Percentiles rank a stretch among this genome's conserved stretches.
Conservation (phyloP, 106 monocot genomes). For the Apostasia ramifera region DNA sequence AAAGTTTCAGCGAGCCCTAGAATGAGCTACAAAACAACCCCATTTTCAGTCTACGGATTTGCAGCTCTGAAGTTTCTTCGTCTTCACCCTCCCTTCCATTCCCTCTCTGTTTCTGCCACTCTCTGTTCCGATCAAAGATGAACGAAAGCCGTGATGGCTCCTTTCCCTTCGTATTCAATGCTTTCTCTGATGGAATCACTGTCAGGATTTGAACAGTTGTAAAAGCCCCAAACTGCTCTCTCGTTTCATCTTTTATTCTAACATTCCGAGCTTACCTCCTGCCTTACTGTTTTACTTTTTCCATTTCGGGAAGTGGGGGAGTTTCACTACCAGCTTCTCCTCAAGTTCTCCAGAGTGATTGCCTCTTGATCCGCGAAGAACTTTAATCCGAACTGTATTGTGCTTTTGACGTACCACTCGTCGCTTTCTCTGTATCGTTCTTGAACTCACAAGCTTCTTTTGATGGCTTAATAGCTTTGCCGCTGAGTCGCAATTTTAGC, state of each 20-base stretch:
- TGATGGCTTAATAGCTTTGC: too few species aligned
- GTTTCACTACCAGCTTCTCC: not conserved
- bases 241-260: too few species aligned
- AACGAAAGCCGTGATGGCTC: not conserved
- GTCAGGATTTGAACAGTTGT: not conserved
- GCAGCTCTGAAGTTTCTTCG: too few species aligned
- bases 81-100: not conserved
- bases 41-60: not conserved
- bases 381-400: not conserved
- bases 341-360: not conserved
- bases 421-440: too few species aligned
- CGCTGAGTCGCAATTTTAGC: too few species aligned
- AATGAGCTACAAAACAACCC: not conserved
- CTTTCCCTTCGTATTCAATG: not conserved
- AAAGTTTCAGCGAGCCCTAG: not conserved
- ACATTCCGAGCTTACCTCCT: not conserved
- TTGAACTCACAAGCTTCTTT: too few species aligned
- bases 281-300: not conserved
- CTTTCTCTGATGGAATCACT: slow-evolving; percentile 5
- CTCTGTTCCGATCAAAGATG: not conserved
- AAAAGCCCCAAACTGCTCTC: not conserved
- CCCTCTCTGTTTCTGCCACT: not conserved
- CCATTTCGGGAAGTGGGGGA: too few species aligned
- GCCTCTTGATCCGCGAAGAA: not conserved
- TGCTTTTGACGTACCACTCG: too few species aligned